Percentiles rank a stretch among this genome's conserved stretches.
These are phyloP conservation scores for Epichloe typhina DNA, from an alignment of 2,329 filamentous ascomycete genomes.

Conservation along the genomic window DNA sequence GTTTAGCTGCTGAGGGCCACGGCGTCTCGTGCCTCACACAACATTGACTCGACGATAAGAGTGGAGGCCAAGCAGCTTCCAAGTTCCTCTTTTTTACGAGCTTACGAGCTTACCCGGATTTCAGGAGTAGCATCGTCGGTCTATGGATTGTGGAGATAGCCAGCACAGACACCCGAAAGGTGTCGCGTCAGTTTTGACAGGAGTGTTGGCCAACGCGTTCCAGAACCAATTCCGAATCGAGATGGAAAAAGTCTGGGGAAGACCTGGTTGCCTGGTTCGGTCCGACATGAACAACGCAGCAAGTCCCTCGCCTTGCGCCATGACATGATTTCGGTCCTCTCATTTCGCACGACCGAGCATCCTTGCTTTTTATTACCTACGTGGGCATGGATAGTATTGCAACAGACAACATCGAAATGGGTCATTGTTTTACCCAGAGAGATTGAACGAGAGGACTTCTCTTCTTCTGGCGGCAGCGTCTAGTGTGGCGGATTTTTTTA, in stretches of 20 bases:
- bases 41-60: too few species aligned
- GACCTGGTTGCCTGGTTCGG: too few species aligned
- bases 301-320: too few species aligned
- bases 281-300: too few species aligned
- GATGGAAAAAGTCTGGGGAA: background rate
- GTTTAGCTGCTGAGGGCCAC: too few species aligned
- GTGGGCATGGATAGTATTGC: background rate
- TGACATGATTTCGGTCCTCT: too few species aligned
- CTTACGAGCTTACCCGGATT: background rate
- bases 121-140: background rate
- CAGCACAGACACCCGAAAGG: background rate
- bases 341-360: background rate
- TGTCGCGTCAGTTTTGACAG: background rate
- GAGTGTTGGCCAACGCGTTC: background rate
- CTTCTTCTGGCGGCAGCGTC: too few species aligned
- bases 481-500: too few species aligned
- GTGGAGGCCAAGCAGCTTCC: background rate
- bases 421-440: too few species aligned
- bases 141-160: background rate
- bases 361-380: background rate
- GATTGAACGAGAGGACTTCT: too few species aligned
- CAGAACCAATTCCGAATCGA: background rate
- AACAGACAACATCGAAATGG: background rate
- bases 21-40: too few species aligned
- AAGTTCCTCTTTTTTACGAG: background rate